A percentile compares a stretch with the other conserved stretches of the same genome.
Evolutionary conservation across 2,329 filamentous ascomycete species (phyloP).

Genomic region (Ascomycota sp.): DNA sequence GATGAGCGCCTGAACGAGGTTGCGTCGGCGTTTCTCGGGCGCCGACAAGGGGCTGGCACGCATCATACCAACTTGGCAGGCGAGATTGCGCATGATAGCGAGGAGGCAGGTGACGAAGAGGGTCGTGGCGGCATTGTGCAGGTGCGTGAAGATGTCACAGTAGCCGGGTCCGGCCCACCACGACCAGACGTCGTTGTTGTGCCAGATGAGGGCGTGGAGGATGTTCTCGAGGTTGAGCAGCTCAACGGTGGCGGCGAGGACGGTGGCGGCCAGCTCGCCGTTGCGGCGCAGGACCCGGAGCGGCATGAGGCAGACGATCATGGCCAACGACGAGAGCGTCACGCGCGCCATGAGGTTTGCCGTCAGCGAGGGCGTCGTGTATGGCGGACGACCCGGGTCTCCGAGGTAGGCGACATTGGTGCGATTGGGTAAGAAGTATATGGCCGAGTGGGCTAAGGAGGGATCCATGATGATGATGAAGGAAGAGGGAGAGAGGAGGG

Average conservation of each 20-base stretch:
- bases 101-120: conserved; percentile 30
- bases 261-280: conserved; percentile 30
- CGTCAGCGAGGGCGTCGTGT: conserved; percentile 11
- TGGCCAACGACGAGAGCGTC: conserved; percentile 22
- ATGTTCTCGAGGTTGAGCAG: conserved; percentile 26
- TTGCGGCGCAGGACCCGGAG: conserved; percentile 28
- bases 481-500: too few relatives aligned
- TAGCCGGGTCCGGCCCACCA: conserved; percentile 33
- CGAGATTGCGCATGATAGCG: conserved; percentile 32
- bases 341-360: conserved; percentile 30
- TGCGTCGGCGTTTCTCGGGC: conserved; percentile 20
- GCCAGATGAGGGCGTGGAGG: conserved; percentile 32
- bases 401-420: conserved; percentile 3
- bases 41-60: conserved; percentile 18
- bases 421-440: too few relatives aligned
- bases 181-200: conserved; percentile 22
- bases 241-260: conserved; percentile 25
- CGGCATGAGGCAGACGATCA: conserved; percentile 27
- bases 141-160: conserved; percentile 30
- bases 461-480: neutral
- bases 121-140: conserved; percentile 23
- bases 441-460: too few relatives aligned
- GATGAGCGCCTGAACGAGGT: conserved; percentile 27
- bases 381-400: conserved; percentile 2
- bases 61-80: conserved; percentile 25